Base-by-base conservation (phyloP, 73 alveolate genomes). In the Paramecium biaurelia region DNA sequence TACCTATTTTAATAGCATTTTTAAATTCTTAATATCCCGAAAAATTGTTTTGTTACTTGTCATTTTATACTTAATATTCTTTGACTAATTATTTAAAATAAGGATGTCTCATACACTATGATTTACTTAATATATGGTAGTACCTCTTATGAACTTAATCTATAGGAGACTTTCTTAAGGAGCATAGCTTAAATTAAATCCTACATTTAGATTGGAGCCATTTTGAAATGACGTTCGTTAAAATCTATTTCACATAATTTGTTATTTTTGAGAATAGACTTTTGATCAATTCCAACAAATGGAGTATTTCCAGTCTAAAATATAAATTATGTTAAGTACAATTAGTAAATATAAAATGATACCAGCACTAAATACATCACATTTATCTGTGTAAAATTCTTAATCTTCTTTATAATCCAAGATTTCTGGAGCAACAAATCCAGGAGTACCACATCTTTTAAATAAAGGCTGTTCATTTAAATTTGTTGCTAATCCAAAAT, bases 391-490 rank as follows among this genome's bases (percentile, higher is more conserved):
- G 79, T 88, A 88, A 2, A 49, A 23, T 47, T 88, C 45, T 34
- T 42, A 14, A 4, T 53, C 90, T 9, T 79, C 90, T 15, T 4
- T 28, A 41, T 41, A 59, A 11, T 88, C 79, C 42, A 88, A 28
- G 34, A 88, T 84, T 70, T 88, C 94, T 18, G 94, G 94, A 21
- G 94, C 94, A 18, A 88, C 94, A 82, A 59, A 88, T 37, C 94
- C 94, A 26, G 94, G 94, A 10, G 94, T 59, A 30, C 94, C 94
- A 79, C 94, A 88, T 82, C 94, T 76, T 37, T 59, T 49, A 35
- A 88, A 49, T 68, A 70, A 94, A 12, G 45, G 53, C 9, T 88
- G 43, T 2, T 30, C 94, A 7, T 41, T 57, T 15, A 74, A 41
- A 59, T 14, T 11, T 7, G 89, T 26, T 4, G 94, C 89, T 23